Conservation (phyloP, 1,139 yeast genomes). For the Kurtzmaniella quercitrusa region DNA sequence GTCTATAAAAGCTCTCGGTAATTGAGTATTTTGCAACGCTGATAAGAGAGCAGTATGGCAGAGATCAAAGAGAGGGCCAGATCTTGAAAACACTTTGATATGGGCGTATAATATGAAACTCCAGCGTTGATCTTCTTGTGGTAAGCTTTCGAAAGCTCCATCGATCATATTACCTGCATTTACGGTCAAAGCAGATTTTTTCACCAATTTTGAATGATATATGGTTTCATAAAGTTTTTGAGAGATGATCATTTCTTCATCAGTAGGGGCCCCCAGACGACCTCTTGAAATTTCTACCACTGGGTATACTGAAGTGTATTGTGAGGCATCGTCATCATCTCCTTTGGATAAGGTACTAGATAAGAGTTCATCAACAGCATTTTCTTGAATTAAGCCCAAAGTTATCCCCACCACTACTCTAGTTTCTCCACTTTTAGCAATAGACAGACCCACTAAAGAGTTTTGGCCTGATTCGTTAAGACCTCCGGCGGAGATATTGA, state of each 20-base stretch:
- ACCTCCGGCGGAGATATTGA: constrained; percentile 42
- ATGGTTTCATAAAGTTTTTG: constrained; percentile 62
- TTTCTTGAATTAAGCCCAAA: constrained; percentile 61
- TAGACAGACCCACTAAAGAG: constrained; percentile 64
- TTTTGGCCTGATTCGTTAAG: constrained; percentile 34
- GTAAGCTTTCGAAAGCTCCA: constrained; percentile 28
- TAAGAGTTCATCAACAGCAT: constrained; percentile 29
- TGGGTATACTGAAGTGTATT: constrained; percentile 59
- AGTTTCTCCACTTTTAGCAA: constrained; percentile 71
- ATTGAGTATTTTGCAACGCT: constrained; percentile 55
- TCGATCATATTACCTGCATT: constrained; percentile 50
- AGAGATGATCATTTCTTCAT: constrained; percentile 81
- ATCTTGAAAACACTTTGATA: constrained; percentile 71
- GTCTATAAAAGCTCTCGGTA: constrained; percentile 66
- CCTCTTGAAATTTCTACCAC: constrained; percentile 81
- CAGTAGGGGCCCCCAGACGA: constrained; percentile 76
- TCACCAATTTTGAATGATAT: constrained; percentile 50
- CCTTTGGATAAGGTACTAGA: constrained; percentile 19
- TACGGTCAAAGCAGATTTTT: constrained; percentile 41
- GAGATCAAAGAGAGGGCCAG: constrained; percentile 78
- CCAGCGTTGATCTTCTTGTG: constrained; percentile 34
- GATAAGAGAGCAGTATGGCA: constrained; percentile 67
- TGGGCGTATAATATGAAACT: constrained; percentile 69
- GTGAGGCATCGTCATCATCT: constrained; percentile 7
- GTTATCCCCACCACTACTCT: constrained; percentile 72